Evolutionary conservation across 495 filamentous ascomycete species (phyloP).

Genomic region (Tetracladium setigerum): DNA sequence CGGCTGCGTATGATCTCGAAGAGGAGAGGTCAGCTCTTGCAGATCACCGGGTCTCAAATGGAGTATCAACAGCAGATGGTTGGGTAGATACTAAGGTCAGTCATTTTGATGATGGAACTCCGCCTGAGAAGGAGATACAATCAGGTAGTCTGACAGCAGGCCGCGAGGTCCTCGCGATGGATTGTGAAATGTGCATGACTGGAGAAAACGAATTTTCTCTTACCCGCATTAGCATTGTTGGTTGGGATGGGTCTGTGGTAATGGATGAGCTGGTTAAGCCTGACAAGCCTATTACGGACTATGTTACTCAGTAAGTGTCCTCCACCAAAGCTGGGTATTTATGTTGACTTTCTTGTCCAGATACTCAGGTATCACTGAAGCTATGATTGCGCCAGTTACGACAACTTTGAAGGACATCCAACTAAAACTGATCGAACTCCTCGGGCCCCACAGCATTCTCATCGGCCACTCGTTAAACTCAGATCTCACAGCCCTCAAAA

Average conservation of each 20-base stretch:
- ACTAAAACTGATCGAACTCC: constrained; percentile 57
- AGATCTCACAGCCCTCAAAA: constrained; percentile 72
- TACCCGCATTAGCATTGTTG: constrained; percentile 76
- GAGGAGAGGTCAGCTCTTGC: constrained; percentile 36
- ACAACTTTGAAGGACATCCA: constrained; percentile 85
- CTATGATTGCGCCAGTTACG: constrained; percentile 69
- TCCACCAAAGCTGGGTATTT: not conserved
- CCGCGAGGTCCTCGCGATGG: constrained; percentile 71
- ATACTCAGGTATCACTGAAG: constrained; percentile 82
- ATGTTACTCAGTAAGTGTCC: constrained; percentile 61
- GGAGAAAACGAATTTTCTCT: constrained; percentile 67
- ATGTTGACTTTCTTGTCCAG: constrained; percentile 15
- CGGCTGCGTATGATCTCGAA: constrained; percentile 46
- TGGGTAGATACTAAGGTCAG: constrained; percentile 78
- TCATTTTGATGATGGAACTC: constrained; percentile 53
- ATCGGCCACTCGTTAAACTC: constrained; percentile 90
- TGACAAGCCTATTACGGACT: constrained; percentile 73
- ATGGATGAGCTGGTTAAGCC: constrained; percentile 92
- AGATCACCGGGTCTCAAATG: constrained; percentile 34
- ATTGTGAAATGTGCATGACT: constrained; percentile 95
- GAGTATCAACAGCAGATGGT: constrained; percentile 43
- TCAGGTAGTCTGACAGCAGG: constrained; percentile 78
- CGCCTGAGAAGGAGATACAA: constrained; percentile 63
- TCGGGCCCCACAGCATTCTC: constrained; percentile 71
- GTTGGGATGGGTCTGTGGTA: constrained; percentile 76